Base-by-base conservation (phyloP, 768 basidiomycete species). In the Suillus hirtellus region DNA sequence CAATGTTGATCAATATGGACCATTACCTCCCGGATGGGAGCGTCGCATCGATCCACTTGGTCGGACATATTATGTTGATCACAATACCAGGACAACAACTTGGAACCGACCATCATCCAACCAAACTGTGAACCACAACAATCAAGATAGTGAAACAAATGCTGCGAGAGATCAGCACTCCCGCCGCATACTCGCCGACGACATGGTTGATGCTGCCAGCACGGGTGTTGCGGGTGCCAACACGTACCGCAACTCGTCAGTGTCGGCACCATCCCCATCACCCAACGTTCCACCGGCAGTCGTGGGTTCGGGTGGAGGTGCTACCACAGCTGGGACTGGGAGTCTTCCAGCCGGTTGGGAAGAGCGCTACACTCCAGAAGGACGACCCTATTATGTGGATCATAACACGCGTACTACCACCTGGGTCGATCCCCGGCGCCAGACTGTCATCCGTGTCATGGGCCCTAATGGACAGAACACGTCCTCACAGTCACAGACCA, bases 331-430 rank as follows among this genome's bases (percentile, higher is more conserved):
- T 43, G 96, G 95, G 4, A 81, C 86, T 1, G 96, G 97, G 2
- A 89, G 88, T 61, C 82, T 99, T 21, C 97, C 97, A 2, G 92
- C 96, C 64, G 97, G 97, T 2, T 99, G 97, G 97, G 97, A 99
- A 74, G 97, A 99, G 78, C 87, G 97, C 43, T 96, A 96, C 78
- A 99, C 97, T 3, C 95, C 96, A 0, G 97, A 99, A 78, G 97
- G 97, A 21, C 87, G 97, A 46, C 95, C 97, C 2, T 99, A 99
- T 78, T 99, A 97, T 75, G 97, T 99, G 58, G 97, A 99, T 75
- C 97, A 99, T 80, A 99, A 99, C 73, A 99, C 96, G 12, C 88
- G 97, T 55, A 99, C 97, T 21, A 99, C 97, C 38, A 99, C 97
- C n/a, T 99, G 97, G 97, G 96, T 99, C 27, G 97, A 99, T 74